These are phyloP conservation scores for Rhodotorula mucilaginosa DNA, from an alignment of 1,284 basidiomycete species.

Conservation along the genomic window DNA sequence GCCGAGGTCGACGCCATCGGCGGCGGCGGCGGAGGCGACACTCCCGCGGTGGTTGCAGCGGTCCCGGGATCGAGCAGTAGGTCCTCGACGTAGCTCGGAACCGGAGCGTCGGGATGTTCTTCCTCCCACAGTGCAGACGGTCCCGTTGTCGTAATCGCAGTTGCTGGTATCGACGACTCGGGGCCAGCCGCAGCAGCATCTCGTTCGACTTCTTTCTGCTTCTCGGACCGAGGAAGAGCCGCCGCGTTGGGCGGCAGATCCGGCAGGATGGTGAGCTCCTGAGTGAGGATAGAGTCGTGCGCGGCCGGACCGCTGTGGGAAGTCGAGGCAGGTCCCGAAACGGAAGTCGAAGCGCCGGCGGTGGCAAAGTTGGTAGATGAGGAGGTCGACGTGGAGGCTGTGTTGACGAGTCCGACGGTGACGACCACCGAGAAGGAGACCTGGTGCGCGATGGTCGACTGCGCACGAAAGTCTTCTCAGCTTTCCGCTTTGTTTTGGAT, in stretches of 20 bases:
- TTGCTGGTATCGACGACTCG: not conserved
- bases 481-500: too few species aligned
- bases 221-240: slow-evolving; percentile 15
- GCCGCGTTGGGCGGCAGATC: not conserved
- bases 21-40: too few species aligned
- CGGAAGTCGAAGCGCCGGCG: not conserved
- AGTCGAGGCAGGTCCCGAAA: not conserved
- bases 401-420: slow-evolving; percentile 30
- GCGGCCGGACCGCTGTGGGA: not conserved
- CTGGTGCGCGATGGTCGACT: slow-evolving; percentile 35
- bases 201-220: slow-evolving; percentile 31
- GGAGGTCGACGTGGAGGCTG: not conserved
- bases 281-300: slow-evolving; percentile 17
- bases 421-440: slow-evolving; percentile 32
- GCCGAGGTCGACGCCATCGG: not conserved
- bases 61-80: slow-evolving; percentile 14
- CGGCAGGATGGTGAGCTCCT: slow-evolving; percentile 28
- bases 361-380: not conserved
- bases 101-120: slow-evolving; percentile 24
- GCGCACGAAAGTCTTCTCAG: not conserved
- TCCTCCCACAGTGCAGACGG: slow-evolving; percentile 1
- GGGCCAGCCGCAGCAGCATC: not conserved
- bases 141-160: not conserved
- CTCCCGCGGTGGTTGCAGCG: not conserved
- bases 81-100: slow-evolving; percentile 34